Conservation (phyloP, 148 eudicot genomes). For the Rhododendron ferrugineum region DNA sequence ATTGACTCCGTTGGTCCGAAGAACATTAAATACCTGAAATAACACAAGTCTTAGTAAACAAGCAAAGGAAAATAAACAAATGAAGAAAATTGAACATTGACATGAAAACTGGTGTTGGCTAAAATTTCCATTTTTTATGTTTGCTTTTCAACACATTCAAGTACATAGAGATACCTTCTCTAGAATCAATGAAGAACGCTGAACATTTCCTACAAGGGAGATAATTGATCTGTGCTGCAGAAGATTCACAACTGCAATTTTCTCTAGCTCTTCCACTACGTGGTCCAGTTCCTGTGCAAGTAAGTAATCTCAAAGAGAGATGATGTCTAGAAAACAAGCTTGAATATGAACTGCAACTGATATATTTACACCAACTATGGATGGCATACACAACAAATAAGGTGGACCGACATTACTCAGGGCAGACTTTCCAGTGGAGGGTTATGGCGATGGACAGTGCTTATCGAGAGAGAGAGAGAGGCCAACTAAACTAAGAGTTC, state of each 20-base stretch:
- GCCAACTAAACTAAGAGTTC: background rate
- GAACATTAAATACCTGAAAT: slow-evolving; percentile 61
- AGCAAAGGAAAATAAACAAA: background rate
- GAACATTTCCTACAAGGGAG: slow-evolving; percentile 85
- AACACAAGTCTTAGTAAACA: background rate
- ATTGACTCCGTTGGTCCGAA: slow-evolving; percentile 56
- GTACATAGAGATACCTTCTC: slow-evolving; percentile 43
- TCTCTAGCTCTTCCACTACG: slow-evolving; percentile 68
- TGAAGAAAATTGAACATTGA: background rate
- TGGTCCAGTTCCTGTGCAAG: slow-evolving; percentile 68
- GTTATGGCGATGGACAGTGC: background rate
- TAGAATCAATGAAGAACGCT: slow-evolving; percentile 66
- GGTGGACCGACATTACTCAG: background rate
- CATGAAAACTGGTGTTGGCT: background rate
- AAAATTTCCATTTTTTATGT: background rate
- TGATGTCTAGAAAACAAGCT: background rate
- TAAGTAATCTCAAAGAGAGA: background rate
- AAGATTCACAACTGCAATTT: slow-evolving; percentile 79
- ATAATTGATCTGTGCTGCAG: slow-evolving; percentile 70
- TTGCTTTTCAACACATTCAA: background rate
- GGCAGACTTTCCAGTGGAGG: background rate
- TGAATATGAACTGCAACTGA: background rate
- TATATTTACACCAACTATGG: background rate
- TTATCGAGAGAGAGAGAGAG: background rate
- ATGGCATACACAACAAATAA: background rate